These are phyloP conservation scores for Ceratobasidium sp. DNA, from an alignment of 1,284 basidiomycete genomes.

Conservation along the genomic window DNA sequence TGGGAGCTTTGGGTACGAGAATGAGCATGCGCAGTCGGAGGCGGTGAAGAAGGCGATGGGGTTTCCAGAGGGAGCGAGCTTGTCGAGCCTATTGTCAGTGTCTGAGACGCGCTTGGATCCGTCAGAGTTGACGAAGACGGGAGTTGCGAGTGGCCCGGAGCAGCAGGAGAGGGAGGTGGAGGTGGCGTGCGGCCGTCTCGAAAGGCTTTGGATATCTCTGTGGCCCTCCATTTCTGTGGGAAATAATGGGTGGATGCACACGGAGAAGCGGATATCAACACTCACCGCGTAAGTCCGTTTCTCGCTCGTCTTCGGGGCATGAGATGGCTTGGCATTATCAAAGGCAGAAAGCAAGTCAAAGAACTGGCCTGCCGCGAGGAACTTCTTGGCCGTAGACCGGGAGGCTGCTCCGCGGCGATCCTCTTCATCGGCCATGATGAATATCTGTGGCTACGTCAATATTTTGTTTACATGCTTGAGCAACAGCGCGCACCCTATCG, in stretches of 20 bases:
- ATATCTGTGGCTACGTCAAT: conserved; percentile 34
- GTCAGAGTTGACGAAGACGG: conserved; percentile 5
- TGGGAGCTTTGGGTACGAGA: neutral
- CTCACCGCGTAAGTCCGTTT: conserved; percentile 48
- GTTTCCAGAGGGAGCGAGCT: conserved; percentile 6
- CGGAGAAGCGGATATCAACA: neutral
- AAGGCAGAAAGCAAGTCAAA: conserved; percentile 82
- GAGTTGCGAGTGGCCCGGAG: neutral
- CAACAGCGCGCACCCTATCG: conserved; percentile 10
- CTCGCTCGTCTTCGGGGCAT: conserved; percentile 25
- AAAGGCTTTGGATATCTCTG: conserved; percentile 84
- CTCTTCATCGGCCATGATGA: conserved; percentile 44
- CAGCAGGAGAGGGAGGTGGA: conserved; percentile 50
- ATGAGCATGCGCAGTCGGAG: conserved; percentile 7
- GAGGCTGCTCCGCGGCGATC: conserved; percentile 42
- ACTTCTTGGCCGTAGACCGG: conserved; percentile 81
- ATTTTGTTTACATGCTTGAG: neutral
- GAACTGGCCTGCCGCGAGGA: conserved; percentile 85
- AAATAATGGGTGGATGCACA: neutral
- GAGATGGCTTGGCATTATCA: conserved; percentile 58
- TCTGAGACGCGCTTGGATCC: conserved; percentile 35
- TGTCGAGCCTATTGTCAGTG: conserved; percentile 12
- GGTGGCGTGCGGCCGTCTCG: conserved; percentile 80
- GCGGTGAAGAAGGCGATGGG: neutral
- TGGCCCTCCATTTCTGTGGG: conserved; percentile 81